Base-by-base conservation (phyloP, 2,329 filamentous ascomycete genomes). In the Aotearoamyces nothofagi region DNA sequence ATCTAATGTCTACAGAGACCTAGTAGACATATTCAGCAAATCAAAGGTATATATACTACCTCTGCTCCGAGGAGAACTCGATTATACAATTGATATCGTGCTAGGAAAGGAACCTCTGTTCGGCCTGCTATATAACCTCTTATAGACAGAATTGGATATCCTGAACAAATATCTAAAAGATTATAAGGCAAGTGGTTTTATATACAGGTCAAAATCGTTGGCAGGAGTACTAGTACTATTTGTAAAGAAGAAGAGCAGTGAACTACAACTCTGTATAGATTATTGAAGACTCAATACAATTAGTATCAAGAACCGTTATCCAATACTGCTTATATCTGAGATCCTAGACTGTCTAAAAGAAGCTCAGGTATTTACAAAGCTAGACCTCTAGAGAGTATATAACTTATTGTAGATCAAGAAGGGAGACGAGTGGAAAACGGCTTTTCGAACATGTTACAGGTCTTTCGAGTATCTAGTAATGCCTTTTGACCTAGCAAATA, bases 211-310 rank as follows among this genome's bases (percentile, higher is more conserved):
- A 20, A 20, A 7, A 8, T 8, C 8, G 8, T n/a, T n/a, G n/a
- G 19, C 19, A n/a, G 19, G 19, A 20, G 19, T n/a, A 20, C 19
- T n/a, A 8, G n/a, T 20, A 7, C 8, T 20, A 0, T 53, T 54
- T 39, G 34, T 50, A 13, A 33, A 28, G 15, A 56, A 54, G 35
- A 41, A 41, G 4, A 40, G 45, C 26, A 34, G 44, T 3, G 38
- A 33, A 5, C 30, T 51, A 6, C 33, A 38, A 12, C 29, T 57
- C 23, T 56, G 37, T 37, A 38, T 56, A 5, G 41, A 57, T 32
- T 58, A 56, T 36, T 26, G 40, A 28, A 34, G 19, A 1, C 35
- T 57, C 1, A 58, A 57, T 28, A 32, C 34, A 1, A 33, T 53
- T n/a, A 55, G 42, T 3, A 41, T 44, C 15, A 53, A 55, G 37